A percentile compares a stretch with the other conserved stretches of the same genome.
Conservation (phyloP, 2,329 filamentous ascomycete genomes). For the Aspergillus ruber region DNA sequence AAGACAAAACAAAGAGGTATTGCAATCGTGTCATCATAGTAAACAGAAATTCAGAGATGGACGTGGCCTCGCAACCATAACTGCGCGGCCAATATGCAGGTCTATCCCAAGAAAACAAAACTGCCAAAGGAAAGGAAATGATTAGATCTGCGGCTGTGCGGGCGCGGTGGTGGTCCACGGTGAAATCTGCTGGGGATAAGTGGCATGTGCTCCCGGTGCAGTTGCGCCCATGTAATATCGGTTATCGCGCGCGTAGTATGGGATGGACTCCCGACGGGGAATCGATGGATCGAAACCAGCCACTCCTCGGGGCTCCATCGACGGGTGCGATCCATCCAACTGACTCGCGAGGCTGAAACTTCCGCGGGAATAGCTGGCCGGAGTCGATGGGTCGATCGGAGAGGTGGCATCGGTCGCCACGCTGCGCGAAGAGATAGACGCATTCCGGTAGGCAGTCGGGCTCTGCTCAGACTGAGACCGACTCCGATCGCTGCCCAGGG, state of each 20-base stretch:
- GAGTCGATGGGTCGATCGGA: slow-evolving; percentile 32
- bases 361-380: slow-evolving; percentile 30
- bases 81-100: too few species aligned
- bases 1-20: slow-evolving; percentile 8
- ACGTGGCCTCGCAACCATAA: too few species aligned
- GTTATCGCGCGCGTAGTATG: slow-evolving; percentile 28
- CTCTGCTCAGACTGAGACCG: slow-evolving; percentile 32
- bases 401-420: slow-evolving; percentile 33
- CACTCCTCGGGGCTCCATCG: slow-evolving; percentile 28
- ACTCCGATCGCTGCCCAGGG: slow-evolving; percentile 27
- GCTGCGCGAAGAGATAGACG: slow-evolving; percentile 34
- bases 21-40: too few species aligned
- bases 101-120: slow-evolving; percentile 4
- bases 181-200: slow-evolving; percentile 28
- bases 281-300: slow-evolving; percentile 26
- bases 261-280: slow-evolving; percentile 31
- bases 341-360: slow-evolving; percentile 32
- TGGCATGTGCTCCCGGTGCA: slow-evolving; percentile 22
- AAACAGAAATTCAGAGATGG: too few species aligned
- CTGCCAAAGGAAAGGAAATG: slow-evolving; percentile 4
- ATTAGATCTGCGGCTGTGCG: slow-evolving; percentile 34
- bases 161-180: slow-evolving; percentile 34
- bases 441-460: slow-evolving; percentile 33
- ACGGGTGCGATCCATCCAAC: slow-evolving; percentile 22
- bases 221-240: slow-evolving; percentile 29